Conservation (phyloP, 768 basidiomycete genomes). For the Suillus sp. region DNA sequence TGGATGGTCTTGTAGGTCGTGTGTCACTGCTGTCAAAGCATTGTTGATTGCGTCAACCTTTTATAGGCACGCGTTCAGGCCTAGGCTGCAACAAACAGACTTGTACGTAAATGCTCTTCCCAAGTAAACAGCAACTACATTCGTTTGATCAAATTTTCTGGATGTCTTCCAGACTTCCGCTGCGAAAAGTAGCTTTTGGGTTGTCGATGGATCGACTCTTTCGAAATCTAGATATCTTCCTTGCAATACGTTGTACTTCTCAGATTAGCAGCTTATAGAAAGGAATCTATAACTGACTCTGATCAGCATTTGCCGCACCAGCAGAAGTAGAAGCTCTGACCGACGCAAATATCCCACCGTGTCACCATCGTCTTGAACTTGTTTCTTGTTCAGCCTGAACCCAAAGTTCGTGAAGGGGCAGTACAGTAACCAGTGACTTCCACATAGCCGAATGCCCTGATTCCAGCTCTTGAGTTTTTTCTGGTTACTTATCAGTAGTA, state of each 20-base stretch:
- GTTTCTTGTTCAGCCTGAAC: not conserved
- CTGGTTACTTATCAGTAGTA: constrained; percentile 16
- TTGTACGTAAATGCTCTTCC: not conserved
- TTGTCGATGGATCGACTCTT: too few species aligned
- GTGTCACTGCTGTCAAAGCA: not conserved
- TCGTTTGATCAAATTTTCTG: too few species aligned
- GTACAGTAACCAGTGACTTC: constrained; percentile 42
- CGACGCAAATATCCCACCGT: not conserved
- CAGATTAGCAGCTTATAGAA: not conserved
- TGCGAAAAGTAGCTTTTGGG: too few species aligned
- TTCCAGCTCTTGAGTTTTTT: constrained; percentile 50
- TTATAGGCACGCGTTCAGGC: constrained; percentile 4
- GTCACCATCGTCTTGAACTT: not conserved
- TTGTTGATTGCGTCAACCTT: constrained; percentile 8
- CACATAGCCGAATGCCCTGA: constrained; percentile 54
- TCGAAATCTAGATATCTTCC: too few species aligned
- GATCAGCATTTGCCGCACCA: too few species aligned
- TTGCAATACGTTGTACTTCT: too few species aligned
- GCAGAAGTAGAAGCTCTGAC: not conserved
- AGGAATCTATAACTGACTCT: too few species aligned
- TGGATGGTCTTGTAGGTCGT: constrained; percentile 10
- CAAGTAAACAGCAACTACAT: not conserved
- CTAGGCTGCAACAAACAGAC: not conserved
- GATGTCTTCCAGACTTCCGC: too few species aligned
- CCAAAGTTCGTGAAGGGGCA: constrained; percentile 37